phyloP scores from a whole-genome alignment of 2,329 filamentous ascomycete species.

The Aspergillus fijiensis region DNA sequence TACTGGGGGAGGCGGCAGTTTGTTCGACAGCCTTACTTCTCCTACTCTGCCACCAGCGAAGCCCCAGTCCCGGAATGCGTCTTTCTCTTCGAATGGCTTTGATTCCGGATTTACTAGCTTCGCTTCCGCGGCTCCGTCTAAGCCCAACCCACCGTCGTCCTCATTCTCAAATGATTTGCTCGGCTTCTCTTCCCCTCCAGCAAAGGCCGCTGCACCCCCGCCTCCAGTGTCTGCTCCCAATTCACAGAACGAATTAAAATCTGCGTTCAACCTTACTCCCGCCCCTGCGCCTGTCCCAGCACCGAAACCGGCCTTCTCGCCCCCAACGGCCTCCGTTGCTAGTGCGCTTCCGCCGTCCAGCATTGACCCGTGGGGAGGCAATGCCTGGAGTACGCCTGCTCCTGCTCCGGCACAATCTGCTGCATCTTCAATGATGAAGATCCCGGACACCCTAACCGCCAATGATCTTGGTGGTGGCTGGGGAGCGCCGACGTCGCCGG shows the following conservation, averaged over 20 bases:
- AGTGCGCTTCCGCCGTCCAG: slow-evolving; percentile 32
- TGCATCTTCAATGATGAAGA: slow-evolving; percentile 41
- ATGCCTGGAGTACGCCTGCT: slow-evolving; percentile 74
- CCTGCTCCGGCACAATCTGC: slow-evolving; percentile 48
- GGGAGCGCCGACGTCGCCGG: slow-evolving; percentile 44
- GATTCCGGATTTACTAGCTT: slow-evolving; percentile 69
- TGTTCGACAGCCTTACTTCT: slow-evolving; percentile 73
- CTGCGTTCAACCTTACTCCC: slow-evolving; percentile 73
- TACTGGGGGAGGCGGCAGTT: slow-evolving; percentile 76
- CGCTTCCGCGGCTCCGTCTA: slow-evolving; percentile 44
- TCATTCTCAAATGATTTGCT: slow-evolving; percentile 75
- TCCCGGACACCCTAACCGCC: slow-evolving; percentile 50
- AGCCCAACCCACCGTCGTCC: slow-evolving; percentile 45
- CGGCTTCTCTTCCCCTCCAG: slow-evolving; percentile 62
- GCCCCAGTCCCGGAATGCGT: slow-evolving; percentile 45
- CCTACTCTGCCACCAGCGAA: slow-evolving; percentile 53
- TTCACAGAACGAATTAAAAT: slow-evolving; percentile 51
- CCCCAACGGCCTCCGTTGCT: slow-evolving; percentile 47
- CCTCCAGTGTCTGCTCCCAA: slow-evolving; percentile 33
- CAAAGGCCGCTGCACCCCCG: slow-evolving; percentile 46
- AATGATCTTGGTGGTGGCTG: slow-evolving; percentile 69
- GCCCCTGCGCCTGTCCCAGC: slow-evolving; percentile 46
- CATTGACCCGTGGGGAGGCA: slow-evolving; percentile 80
- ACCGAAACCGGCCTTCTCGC: slow-evolving; percentile 42
- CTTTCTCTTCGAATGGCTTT: slow-evolving; percentile 58